Evolutionary conservation across 1,284 basidiomycete species (phyloP).

Genomic region (Neotropicomus parvogracilis): DNA sequence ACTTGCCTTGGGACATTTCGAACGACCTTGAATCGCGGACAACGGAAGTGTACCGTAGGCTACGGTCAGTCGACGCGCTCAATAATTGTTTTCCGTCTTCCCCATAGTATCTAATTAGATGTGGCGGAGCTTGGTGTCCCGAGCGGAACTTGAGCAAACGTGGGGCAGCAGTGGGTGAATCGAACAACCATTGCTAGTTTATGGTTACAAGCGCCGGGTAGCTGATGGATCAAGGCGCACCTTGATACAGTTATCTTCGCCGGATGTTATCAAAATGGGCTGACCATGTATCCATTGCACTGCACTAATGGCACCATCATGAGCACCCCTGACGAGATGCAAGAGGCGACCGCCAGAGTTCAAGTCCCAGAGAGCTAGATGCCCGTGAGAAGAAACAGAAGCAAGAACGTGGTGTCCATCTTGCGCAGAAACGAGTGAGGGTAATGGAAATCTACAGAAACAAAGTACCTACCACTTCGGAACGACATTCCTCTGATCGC

Average conservation of each 20-base stretch:
- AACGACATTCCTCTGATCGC: constrained; percentile 77
- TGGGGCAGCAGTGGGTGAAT: constrained; percentile 83
- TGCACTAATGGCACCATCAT: constrained; percentile 77
- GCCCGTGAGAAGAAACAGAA: constrained; percentile 80
- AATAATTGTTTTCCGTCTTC: constrained; percentile 94
- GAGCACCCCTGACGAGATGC: constrained; percentile 82
- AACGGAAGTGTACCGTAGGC: constrained; percentile 85
- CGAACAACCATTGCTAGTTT: constrained; percentile 93
- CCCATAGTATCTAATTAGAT: constrained; percentile 92
- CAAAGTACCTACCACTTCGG: constrained; percentile 66
- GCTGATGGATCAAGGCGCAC: constrained; percentile 37
- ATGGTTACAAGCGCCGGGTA: constrained; percentile 11
- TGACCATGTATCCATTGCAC: constrained; percentile 91
- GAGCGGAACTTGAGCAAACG: constrained; percentile 88
- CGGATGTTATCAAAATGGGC: constrained; percentile 81
- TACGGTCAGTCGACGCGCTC: constrained; percentile 84
- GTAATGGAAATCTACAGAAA: constrained; percentile 1
- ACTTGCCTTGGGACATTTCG: constrained; percentile 87
- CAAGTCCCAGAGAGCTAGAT: constrained; percentile 89
- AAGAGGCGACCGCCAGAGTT: constrained; percentile 77
- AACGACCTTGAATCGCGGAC: constrained; percentile 92
- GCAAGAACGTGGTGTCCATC: constrained; percentile 87
- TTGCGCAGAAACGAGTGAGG: constrained; percentile 29
- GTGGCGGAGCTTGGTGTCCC: constrained; percentile 89
- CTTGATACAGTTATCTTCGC: constrained; percentile 92